Percentiles rank a stretch among this genome's conserved stretches.
phyloP scores from a whole-genome alignment of 1,284 basidiomycete genomes.

The Tilletiaria anomala region DNA sequence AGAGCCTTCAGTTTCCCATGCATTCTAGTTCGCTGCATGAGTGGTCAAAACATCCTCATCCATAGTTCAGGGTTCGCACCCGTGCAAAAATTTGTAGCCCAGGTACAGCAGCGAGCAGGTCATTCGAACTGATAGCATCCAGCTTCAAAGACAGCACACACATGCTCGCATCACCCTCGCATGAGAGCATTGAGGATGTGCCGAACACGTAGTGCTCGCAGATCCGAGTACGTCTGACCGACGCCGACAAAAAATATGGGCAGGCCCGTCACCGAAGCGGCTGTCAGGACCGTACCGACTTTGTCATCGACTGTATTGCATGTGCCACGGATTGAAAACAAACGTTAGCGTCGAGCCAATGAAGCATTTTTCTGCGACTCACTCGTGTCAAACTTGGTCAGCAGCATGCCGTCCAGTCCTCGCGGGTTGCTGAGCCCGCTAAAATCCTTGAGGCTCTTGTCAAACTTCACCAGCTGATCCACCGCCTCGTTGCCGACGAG shows the following conservation, averaged over 20 bases:
- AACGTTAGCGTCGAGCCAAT: not conserved
- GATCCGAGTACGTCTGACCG: slow-evolving; percentile 38
- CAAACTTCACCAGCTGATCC: slow-evolving; percentile 36
- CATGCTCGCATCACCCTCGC: slow-evolving; percentile 17
- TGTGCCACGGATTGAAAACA: not conserved
- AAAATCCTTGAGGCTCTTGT: slow-evolving; percentile 35
- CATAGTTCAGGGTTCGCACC: too few species aligned
- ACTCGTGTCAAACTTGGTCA: slow-evolving; percentile 38
- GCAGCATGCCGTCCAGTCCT: slow-evolving; percentile 34
- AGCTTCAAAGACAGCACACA: not conserved
- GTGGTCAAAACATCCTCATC: too few species aligned
- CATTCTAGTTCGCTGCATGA: too few species aligned
- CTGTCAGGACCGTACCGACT: slow-evolving; percentile 35
- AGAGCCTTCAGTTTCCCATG: too few species aligned
- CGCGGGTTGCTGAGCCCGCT: slow-evolving; percentile 30
- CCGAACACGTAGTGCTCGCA: slow-evolving; percentile 32
- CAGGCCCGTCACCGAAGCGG: slow-evolving; percentile 32
- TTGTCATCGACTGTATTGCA: slow-evolving; percentile 24
- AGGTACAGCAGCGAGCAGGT: too few species aligned
- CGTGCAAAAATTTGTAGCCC: too few species aligned
- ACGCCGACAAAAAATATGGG: slow-evolving; percentile 38
- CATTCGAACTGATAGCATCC: too few species aligned
- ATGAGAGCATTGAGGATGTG: slow-evolving; percentile 37
- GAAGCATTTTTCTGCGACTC: not conserved
- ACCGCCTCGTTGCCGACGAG: slow-evolving; percentile 39